phyloP scores from a whole-genome alignment of 208 protist species.

The Leishmania arabica region DNA sequence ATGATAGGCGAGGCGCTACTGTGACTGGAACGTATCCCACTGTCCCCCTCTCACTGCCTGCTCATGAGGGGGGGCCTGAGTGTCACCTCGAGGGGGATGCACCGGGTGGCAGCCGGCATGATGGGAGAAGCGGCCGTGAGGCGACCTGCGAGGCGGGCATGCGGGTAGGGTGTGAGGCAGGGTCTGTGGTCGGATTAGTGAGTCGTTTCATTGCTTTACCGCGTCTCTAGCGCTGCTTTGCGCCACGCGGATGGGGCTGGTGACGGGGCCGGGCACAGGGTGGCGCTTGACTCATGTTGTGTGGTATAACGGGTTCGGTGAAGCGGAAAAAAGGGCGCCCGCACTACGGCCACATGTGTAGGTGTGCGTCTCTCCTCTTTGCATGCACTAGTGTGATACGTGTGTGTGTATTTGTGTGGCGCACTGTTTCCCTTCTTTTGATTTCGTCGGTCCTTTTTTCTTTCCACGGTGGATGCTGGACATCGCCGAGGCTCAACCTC shows the following conservation, averaged over 20 bases:
- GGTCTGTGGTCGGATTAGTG: background rate
- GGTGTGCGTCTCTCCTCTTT: background rate
- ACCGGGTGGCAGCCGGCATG: background rate
- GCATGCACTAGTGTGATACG: background rate
- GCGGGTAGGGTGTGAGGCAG: background rate
- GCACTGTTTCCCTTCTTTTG: conserved; percentile 5
- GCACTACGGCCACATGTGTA: background rate
- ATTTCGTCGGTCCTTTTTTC: background rate
- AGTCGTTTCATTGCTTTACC: background rate
- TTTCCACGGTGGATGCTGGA: background rate
- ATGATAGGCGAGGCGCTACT: background rate
- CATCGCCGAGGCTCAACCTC: no score
- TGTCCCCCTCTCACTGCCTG: background rate
- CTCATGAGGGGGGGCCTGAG: background rate
- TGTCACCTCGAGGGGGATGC: background rate
- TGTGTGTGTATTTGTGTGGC: background rate
- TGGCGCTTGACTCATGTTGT: background rate
- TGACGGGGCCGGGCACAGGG: background rate
- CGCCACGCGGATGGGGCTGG: background rate
- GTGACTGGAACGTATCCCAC: background rate
- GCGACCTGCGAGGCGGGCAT: background rate
- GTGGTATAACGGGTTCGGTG: background rate
- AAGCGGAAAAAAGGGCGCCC: no score
- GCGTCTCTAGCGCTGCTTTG: background rate
- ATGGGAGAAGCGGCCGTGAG: background rate